Conservation (phyloP, 495 filamentous ascomycete species). For the Daldinia loculata region DNA sequence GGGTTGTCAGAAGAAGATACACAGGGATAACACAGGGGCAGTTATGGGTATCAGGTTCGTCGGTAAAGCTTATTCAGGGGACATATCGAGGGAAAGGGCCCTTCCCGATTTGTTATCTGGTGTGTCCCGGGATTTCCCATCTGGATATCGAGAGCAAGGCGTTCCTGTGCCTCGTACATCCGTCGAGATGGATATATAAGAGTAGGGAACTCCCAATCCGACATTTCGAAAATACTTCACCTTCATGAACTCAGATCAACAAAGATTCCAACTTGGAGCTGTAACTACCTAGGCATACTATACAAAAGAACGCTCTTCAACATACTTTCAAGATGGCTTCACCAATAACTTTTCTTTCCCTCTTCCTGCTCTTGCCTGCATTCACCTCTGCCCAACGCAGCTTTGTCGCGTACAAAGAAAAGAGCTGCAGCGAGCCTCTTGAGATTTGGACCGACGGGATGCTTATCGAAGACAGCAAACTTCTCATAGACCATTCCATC, state of each 20-base stretch:
- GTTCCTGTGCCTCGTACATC: too few species aligned
- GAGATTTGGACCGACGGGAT: conserved; percentile 25
- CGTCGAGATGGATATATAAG: conserved; percentile 22
- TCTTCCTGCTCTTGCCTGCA: conserved; percentile 20
- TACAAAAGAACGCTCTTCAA: neutral
- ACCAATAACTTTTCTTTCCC: neutral
- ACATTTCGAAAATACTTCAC: neutral
- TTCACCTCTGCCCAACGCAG: conserved; percentile 7
- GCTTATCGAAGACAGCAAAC: conserved; percentile 7
- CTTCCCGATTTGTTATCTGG: conserved; percentile 12
- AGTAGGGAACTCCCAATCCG: conserved; percentile 2
- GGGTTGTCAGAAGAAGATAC: neutral
- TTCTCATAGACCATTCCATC: conserved; percentile 17
- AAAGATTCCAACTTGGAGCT: neutral
- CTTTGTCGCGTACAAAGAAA: conserved; percentile 23
- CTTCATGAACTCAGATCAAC: conserved; percentile 6
- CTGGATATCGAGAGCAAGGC: neutral
- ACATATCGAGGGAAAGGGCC: conserved; percentile 8
- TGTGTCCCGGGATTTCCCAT: neutral
- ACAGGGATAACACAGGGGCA: conserved; percentile 6
- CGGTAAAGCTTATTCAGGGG: conserved; percentile 14
- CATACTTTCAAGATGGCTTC: conserved; percentile 11
- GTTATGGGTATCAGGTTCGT: conserved; percentile 11
- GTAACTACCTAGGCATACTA: neutral
- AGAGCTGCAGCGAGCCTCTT: conserved; percentile 20